These are phyloP conservation scores for Debaryomyces sp. DNA, from an alignment of 1,139 yeast genomes.

Conservation along the genomic window DNA sequence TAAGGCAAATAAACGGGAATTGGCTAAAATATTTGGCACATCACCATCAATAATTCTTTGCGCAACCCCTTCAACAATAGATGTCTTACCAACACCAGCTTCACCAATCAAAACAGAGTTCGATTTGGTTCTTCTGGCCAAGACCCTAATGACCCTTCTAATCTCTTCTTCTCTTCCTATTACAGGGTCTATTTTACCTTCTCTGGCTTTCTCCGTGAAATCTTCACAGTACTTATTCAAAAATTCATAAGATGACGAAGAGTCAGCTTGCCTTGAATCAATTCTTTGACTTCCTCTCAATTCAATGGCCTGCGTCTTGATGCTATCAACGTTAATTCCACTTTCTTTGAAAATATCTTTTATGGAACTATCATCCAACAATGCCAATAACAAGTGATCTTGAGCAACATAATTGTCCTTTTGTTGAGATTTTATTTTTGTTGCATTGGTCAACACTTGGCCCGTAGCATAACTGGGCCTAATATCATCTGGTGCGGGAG, in stretches of 20 bases:
- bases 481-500: slow-evolving; percentile 81
- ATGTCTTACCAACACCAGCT: slow-evolving; percentile 99
- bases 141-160: slow-evolving; percentile 88
- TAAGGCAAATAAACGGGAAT: slow-evolving; percentile 78
- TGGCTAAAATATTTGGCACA: slow-evolving; percentile 84
- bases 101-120: slow-evolving; percentile 97
- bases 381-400: slow-evolving; percentile 86
- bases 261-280: slow-evolving; percentile 93
- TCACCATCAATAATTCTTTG: slow-evolving; percentile 95
- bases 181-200: slow-evolving; percentile 96
- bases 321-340: slow-evolving; percentile 65
- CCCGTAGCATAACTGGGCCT: slow-evolving; percentile 70
- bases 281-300: slow-evolving; percentile 91
- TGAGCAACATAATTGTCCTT: slow-evolving; percentile 92
- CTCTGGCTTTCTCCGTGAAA: slow-evolving; percentile 88
- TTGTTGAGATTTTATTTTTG: slow-evolving; percentile 79
- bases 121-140: slow-evolving; percentile 94
- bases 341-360: slow-evolving; percentile 77
- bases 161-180: slow-evolving; percentile 99
- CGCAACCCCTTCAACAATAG: slow-evolving; percentile 97
- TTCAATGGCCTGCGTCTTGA: slow-evolving; percentile 79
- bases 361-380: slow-evolving; percentile 75
- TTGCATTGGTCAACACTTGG: slow-evolving; percentile 68
- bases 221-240: slow-evolving; percentile 88
- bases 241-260: slow-evolving; percentile 82